Evolutionary conservation across 2,329 filamentous ascomycete species (phyloP).

Genomic region (Clarireedia monteithiana): DNA sequence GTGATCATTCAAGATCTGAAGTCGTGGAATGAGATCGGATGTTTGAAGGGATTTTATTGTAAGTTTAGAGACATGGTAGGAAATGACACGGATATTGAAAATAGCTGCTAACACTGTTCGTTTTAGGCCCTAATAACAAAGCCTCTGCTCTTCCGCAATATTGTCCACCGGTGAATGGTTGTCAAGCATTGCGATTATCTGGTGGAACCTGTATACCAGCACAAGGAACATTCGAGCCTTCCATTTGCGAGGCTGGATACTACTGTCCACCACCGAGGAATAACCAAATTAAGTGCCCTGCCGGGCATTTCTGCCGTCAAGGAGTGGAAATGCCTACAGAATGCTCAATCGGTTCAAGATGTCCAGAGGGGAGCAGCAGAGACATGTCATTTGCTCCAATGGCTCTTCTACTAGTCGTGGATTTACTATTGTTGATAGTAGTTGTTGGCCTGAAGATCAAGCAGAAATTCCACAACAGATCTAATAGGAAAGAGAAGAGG

Average conservation of each 20-base stretch:
- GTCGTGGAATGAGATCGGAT: constrained; percentile 4
- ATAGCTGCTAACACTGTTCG: background rate
- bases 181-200: constrained; percentile 13
- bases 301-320: constrained; percentile 43
- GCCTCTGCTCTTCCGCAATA: constrained; percentile 18
- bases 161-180: constrained; percentile 19
- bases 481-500: constrained; percentile 13
- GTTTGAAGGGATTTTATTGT: constrained; percentile 4
- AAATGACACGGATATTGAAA: background rate
- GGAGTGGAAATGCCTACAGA: constrained; percentile 41
- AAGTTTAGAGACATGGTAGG: background rate
- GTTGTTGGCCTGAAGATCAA: constrained; percentile 16
- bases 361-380: constrained; percentile 36
- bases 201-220: constrained; percentile 12
- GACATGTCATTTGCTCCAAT: constrained; percentile 26
- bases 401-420: constrained; percentile 30
- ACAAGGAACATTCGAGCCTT: constrained; percentile 37
- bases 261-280: constrained; percentile 41
- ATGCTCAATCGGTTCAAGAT: constrained; percentile 39
- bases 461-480: background rate
- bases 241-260: constrained; percentile 40
- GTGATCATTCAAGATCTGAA: background rate
- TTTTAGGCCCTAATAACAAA: constrained; percentile 6
- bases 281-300: constrained; percentile 36
- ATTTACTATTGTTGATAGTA: constrained; percentile 34